A percentile compares a stretch with the other conserved stretches of the same genome.
These are phyloP conservation scores for Dictyostelium discoideum DNA, from an alignment of 78 protist species.

Conservation along the genomic window DNA sequence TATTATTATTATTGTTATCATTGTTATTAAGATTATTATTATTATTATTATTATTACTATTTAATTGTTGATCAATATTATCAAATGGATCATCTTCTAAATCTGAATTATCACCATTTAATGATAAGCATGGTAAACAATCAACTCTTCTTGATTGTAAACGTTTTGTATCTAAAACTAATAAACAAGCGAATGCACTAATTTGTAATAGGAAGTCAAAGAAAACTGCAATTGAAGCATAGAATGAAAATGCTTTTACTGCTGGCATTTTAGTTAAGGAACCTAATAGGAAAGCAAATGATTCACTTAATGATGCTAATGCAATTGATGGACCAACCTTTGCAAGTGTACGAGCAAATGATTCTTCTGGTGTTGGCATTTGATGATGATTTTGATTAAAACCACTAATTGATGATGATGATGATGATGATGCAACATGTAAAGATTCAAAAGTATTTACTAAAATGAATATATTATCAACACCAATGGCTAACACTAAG, in stretches of 20 bases:
- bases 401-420: neutral
- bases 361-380: conserved; percentile 10
- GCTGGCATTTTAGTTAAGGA: conserved; percentile 88
- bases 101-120: conserved; percentile 29
- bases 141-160: conserved; percentile 48
- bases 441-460: conserved; percentile 79
- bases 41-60: neutral
- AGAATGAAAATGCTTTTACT: conserved; percentile 82
- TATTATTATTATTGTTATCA: neutral
- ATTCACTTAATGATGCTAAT: conserved; percentile 84
- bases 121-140: conserved; percentile 75
- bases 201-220: conserved; percentile 83
- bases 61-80: neutral
- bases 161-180: conserved; percentile 83
- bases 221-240: conserved; percentile 83
- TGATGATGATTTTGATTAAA: neutral
- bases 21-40: neutral
- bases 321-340: conserved; percentile 86
- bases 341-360: conserved; percentile 67
- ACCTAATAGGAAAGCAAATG: conserved; percentile 89
- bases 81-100: conserved; percentile 22
- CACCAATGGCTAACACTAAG: conserved; percentile 89
- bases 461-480: conserved; percentile 87
- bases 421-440: neutral
- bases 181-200: conserved; percentile 64